Percentiles rank a stretch among this genome's conserved stretches.
Evolutionary conservation across 1,139 yeast genomes (phyloP).

Genomic region (Casaregolazyma lundiana): DNA sequence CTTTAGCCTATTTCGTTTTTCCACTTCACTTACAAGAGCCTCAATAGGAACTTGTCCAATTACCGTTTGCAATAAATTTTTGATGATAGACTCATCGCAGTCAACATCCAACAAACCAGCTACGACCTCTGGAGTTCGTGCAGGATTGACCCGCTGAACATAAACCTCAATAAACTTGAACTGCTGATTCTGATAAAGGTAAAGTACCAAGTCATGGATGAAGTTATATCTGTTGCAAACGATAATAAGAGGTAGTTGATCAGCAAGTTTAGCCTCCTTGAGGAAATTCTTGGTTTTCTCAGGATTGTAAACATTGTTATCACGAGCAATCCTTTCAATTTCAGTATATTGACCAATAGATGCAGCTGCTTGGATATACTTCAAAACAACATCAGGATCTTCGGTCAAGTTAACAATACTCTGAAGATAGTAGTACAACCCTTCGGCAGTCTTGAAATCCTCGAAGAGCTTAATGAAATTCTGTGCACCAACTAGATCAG

Average conservation of each 20-base stretch:
- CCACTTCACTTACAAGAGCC: slow-evolving; percentile 89
- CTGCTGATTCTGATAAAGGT: slow-evolving; percentile 89
- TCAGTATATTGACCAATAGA: slow-evolving; percentile 86
- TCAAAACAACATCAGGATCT: slow-evolving; percentile 92
- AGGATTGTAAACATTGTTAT: slow-evolving; percentile 90
- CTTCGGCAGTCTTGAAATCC: slow-evolving; percentile 88
- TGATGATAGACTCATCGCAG: slow-evolving; percentile 87
- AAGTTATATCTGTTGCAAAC: slow-evolving; percentile 91
- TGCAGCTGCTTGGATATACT: slow-evolving; percentile 93
- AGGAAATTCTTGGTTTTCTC: slow-evolving; percentile 96
- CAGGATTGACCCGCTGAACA: slow-evolving; percentile 94
- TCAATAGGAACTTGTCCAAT: slow-evolving; percentile 92
- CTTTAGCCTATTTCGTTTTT: slow-evolving; percentile 91
- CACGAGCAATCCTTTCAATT: slow-evolving; percentile 92
- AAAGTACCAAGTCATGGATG: slow-evolving; percentile 89
- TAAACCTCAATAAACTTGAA: slow-evolving; percentile 95
- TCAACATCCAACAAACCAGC: slow-evolving; percentile 96
- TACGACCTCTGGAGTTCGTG: slow-evolving; percentile 92
- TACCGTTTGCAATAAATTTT: slow-evolving; percentile 75
- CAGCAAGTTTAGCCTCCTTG: slow-evolving; percentile 89
- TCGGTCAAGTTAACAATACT: slow-evolving; percentile 91
- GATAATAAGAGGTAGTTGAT: slow-evolving; percentile 92
- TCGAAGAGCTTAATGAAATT: slow-evolving; percentile 86
- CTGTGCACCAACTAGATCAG: slow-evolving; percentile 86
- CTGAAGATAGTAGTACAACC: slow-evolving; percentile 87